Conservation (phyloP, 257 asterid genomes). For the Nicotiana obtusifolia region DNA sequence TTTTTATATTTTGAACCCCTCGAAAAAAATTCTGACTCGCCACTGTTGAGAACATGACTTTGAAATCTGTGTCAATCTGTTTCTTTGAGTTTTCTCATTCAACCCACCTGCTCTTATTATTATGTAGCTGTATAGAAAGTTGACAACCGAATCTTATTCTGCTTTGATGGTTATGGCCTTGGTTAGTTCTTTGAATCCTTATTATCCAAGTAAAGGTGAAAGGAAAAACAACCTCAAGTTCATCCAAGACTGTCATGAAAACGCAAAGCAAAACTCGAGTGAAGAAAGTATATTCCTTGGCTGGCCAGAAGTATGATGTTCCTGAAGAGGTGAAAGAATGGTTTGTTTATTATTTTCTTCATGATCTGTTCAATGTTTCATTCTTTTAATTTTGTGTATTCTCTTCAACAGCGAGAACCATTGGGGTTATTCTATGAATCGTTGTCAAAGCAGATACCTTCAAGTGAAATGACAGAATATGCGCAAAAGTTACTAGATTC, state of each 20-base stretch:
- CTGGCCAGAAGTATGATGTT: constrained; percentile 83
- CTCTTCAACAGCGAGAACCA: constrained; percentile 68
- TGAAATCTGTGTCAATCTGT: too few relatives aligned
- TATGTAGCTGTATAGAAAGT: too few relatives aligned
- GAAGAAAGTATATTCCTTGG: constrained; percentile 75
- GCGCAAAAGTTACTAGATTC: too few relatives aligned
- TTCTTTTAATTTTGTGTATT: background rate
- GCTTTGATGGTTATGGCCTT: background rate
- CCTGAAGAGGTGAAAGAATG: constrained; percentile 74
- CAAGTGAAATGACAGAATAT: constrained; percentile 74
- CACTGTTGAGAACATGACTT: too few relatives aligned
- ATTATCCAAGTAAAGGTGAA: constrained; percentile 56
- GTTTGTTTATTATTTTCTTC: background rate
- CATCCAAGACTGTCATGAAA: constrained; percentile 45
- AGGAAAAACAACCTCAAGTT: constrained; percentile 40
- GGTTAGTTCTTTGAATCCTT: constrained; percentile 9
- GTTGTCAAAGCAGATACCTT: constrained; percentile 75
- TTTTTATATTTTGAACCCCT: too few relatives aligned
- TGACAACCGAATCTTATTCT: background rate
- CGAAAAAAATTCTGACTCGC: too few relatives aligned
- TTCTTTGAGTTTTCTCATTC: too few relatives aligned
- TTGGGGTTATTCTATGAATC: constrained; percentile 86
- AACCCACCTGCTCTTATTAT: too few relatives aligned
- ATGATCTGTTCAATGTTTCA: background rate
- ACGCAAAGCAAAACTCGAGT: constrained; percentile 55